Evolutionary conservation across 2,329 filamentous ascomycete genomes (phyloP).

Genomic region (Penicillium occitanis): DNA sequence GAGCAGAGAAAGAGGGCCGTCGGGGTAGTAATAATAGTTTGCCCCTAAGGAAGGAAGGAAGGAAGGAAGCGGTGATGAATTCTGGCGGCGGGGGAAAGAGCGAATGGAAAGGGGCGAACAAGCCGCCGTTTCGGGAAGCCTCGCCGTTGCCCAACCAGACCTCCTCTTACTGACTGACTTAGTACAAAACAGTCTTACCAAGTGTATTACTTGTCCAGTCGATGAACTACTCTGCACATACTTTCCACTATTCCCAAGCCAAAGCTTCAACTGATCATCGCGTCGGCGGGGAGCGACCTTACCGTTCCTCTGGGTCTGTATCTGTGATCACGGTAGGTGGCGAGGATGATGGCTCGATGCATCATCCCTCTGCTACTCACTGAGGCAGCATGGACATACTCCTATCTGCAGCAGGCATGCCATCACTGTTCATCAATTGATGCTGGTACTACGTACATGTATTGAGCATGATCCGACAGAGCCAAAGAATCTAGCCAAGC

Average conservation of each 20-base stretch:
- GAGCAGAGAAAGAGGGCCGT: background rate
- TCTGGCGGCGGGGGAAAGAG: slow-evolving; percentile 1
- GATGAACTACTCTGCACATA: background rate
- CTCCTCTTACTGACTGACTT: background rate
- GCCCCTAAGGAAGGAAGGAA: background rate
- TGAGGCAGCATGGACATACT: background rate
- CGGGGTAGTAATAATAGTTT: slow-evolving; percentile 3
- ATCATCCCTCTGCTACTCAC: background rate
- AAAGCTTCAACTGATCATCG: background rate
- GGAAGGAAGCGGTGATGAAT: background rate
- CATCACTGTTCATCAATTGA: background rate
- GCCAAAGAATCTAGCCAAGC: slow-evolving; percentile 6
- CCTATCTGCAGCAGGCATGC: background rate
- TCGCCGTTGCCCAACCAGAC: slow-evolving; percentile 6
- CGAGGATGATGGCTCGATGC: background rate
- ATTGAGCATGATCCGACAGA: background rate
- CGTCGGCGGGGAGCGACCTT: background rate
- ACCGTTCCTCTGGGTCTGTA: background rate
- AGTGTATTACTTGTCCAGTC: too few species aligned
- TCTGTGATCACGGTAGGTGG: background rate
- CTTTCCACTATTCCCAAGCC: background rate
- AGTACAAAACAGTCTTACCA: too few species aligned
- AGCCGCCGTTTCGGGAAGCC: slow-evolving; percentile 9
- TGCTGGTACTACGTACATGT: background rate
- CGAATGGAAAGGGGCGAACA: slow-evolving; percentile 4